A percentile compares a stretch with the other conserved stretches of the same genome.
Evolutionary conservation across 2,329 filamentous ascomycete species (phyloP).

Genomic region (Aspergillus floridensis): DNA sequence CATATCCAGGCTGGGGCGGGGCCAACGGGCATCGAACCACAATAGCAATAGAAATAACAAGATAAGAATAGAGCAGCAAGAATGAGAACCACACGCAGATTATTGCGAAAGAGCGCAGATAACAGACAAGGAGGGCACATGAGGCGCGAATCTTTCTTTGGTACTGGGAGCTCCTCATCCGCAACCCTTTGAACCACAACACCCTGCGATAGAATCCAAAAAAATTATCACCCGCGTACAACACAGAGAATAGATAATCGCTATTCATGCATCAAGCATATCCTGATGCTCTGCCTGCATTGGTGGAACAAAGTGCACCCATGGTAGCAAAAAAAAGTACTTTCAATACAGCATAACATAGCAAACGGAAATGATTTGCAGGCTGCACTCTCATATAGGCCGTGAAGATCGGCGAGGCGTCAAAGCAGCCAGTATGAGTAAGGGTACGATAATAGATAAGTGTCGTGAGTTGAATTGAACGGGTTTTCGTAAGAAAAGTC

Average conservation of each 20-base stretch:
- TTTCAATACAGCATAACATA: slow-evolving; percentile 7
- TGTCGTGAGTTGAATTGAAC: slow-evolving; percentile 18
- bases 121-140: not conserved
- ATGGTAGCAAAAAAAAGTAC: slow-evolving; percentile 5
- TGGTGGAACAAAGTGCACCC: slow-evolving; percentile 5
- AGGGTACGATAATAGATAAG: slow-evolving; percentile 10
- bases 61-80: not conserved
- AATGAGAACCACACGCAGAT: slow-evolving; percentile 8
- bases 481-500: slow-evolving; percentile 9
- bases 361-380: slow-evolving; percentile 5
- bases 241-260: slow-evolving; percentile 16
- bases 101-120: slow-evolving; percentile 12
- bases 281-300: slow-evolving; percentile 15
- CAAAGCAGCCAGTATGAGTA: slow-evolving; percentile 22
- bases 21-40: slow-evolving; percentile 6
- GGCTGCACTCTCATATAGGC: slow-evolving; percentile 10
- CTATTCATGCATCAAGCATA: slow-evolving; percentile 24
- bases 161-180: slow-evolving; percentile 12
- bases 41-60: slow-evolving; percentile 6
- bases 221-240: slow-evolving; percentile 16
- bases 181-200: slow-evolving; percentile 16
- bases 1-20: slow-evolving; percentile 6
- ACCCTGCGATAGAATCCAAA: slow-evolving; percentile 17
- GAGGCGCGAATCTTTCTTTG: slow-evolving; percentile 16
- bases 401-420: slow-evolving; percentile 11